Base-by-base conservation (phyloP, 2,329 filamentous ascomycete genomes). In the Ceratocystis eucalypticola region DNA sequence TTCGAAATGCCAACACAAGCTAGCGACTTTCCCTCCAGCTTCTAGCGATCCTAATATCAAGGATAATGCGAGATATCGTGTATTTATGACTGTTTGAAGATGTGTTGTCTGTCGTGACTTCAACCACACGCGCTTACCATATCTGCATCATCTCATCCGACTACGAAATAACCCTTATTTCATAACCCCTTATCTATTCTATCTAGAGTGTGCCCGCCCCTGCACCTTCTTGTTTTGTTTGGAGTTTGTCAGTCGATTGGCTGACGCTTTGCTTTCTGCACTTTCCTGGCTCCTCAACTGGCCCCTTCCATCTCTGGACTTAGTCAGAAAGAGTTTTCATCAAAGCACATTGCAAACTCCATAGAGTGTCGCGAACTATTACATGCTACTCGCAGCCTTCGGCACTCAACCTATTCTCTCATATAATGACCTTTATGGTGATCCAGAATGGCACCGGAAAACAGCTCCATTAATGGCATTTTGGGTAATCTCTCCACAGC, bases 381-480 rank as follows among this genome's bases (percentile, higher is more conserved):
- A 8, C 10, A 22, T 25, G 22, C 48, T 12, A 28, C 25, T 28
- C 2, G 22, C 48, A 41, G 37, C 37, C 3, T 15, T 12, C 37
- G 37, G 10, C 10, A 41, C 37, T 41, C 22, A 28, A 15, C 48
- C 48, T 25, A 28, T 12, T 28, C 20, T 53, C 22, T 41, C 37
- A 12, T 15, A 41, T 15, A 53, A 53, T 53, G 48, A 10, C 8
- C 22, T 53, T 28, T 20, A 3, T 15, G 48, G 48, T 22, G 8
- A 53, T 53, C 25, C 48, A 28, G 6, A 22, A 76, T 76, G 75
- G 69, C 73, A 7, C 72, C 73, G 64, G 73, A 75, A 63, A 72
- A 69, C 41, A 71, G 71, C 22, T 74, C 72, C n/a, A 73, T 76
- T 59, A 74, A 73, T 69, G 74, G 70, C 65, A 68, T 76, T 62